phyloP scores from a whole-genome alignment of 257 asterid genomes.

The Prunella vulgaris region DNA sequence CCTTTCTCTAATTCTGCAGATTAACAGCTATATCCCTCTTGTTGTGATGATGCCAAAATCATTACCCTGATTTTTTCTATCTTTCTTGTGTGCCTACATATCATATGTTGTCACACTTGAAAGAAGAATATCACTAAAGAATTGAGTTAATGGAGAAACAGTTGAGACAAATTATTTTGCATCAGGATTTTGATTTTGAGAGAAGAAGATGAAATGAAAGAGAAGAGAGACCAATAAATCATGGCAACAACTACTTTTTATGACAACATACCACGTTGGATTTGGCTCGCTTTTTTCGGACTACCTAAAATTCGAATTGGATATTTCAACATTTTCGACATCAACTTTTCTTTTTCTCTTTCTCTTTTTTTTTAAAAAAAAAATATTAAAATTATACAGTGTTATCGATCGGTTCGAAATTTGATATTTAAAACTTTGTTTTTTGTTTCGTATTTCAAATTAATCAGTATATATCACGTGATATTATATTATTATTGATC shows the following conservation, averaged over 20 bases:
- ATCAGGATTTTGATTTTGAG: slow-evolving; percentile 20
- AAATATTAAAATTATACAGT: too few relatives aligned
- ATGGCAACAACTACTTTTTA: slow-evolving; percentile 55
- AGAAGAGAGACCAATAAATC: slow-evolving; percentile 29
- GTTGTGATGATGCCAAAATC: slow-evolving; percentile 15
- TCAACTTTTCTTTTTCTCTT: neutral
- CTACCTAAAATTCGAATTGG: neutral
- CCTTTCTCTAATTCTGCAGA: slow-evolving; percentile 13
- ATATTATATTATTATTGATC: too few relatives aligned
- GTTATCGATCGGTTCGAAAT: too few relatives aligned
- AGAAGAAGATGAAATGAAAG: slow-evolving; percentile 25
- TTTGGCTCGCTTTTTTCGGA: slow-evolving; percentile 28
- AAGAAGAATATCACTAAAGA: neutral
- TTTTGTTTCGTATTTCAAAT: neutral
- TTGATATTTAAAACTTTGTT: too few relatives aligned
- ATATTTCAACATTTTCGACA: neutral
- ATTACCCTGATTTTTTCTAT: neutral
- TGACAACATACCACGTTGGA: slow-evolving; percentile 36
- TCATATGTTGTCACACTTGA: slow-evolving; percentile 5
- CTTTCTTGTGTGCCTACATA: neutral
- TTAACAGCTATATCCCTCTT: neutral
- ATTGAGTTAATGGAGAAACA: slow-evolving; percentile 24
- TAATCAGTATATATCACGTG: neutral
- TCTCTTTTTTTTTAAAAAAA: too few relatives aligned
- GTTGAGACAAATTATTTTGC: slow-evolving; percentile 26